These are phyloP conservation scores for Chloris gayana DNA, from an alignment of 176 grass and related monocot species.

Conservation along the genomic window DNA sequence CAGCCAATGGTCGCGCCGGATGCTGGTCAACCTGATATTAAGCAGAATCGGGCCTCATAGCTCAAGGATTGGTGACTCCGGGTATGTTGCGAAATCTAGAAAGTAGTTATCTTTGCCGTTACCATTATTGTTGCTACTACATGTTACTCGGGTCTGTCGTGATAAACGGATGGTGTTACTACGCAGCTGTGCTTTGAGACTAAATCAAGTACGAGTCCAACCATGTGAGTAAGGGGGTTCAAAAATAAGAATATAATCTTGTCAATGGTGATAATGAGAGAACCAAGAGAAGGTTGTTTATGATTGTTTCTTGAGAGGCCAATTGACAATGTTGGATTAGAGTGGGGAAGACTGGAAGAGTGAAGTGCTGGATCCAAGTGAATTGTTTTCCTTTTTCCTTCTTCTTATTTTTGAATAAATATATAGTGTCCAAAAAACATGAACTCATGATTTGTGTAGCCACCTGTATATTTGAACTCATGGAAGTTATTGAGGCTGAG, in stretches of 20 bases:
- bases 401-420: slow-evolving; percentile 55
- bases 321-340: slow-evolving; percentile 19
- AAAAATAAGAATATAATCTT: slow-evolving; percentile 37
- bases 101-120: slow-evolving; percentile 43
- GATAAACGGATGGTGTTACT: slow-evolving; percentile 34
- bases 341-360: slow-evolving; percentile 1
- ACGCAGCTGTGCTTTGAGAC: slow-evolving; percentile 39
- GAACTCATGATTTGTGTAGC: slow-evolving; percentile 62
- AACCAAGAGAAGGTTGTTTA: slow-evolving; percentile 25
- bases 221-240: slow-evolving; percentile 23
- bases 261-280: slow-evolving; percentile 20
- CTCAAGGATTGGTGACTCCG: slow-evolving; percentile 22
- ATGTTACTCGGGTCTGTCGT: slow-evolving; percentile 39
- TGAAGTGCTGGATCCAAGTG: slow-evolving; percentile 43
- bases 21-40: slow-evolving; percentile 49
- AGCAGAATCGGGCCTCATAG: slow-evolving; percentile 49
- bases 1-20: slow-evolving; percentile 53
- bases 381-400: slow-evolving; percentile 39
- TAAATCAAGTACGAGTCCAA: slow-evolving; percentile 42
- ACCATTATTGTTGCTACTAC: slow-evolving; percentile 47
- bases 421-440: slow-evolving; percentile 61
- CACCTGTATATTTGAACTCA: slow-evolving; percentile 62
- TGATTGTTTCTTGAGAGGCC: slow-evolving; percentile 32
- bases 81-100: slow-evolving; percentile 44
- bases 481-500: slow-evolving; percentile 43